These are phyloP conservation scores for Lyophyllum atratum DNA, from an alignment of 768 basidiomycete genomes.

Conservation along the genomic window DNA sequence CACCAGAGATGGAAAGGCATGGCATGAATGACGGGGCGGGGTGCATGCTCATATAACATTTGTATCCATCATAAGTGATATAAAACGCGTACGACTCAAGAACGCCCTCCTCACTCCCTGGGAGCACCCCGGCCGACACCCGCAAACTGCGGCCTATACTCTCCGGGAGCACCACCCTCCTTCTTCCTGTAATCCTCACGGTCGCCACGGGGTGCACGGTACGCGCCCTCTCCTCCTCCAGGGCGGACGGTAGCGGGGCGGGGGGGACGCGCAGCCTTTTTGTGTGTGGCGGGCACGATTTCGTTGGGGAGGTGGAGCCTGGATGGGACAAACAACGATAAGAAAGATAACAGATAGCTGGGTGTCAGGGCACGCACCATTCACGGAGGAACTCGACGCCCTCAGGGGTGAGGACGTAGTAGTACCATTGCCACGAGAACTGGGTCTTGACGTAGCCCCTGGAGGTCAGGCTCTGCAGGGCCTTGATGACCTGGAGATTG, in stretches of 20 bases:
- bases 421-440: constrained; percentile 99
- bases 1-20: constrained; percentile 11
- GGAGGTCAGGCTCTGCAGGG: constrained; percentile 68
- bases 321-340: not conserved
- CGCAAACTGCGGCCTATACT: constrained; percentile 87
- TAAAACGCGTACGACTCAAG: constrained; percentile 19
- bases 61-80: constrained; percentile 18
- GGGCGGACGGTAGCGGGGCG: constrained; percentile 78
- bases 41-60: constrained; percentile 29
- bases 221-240: constrained; percentile 75
- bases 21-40: constrained; percentile 10
- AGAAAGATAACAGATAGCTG: not conserved
- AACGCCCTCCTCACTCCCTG: constrained; percentile 49
- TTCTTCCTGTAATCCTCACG: constrained; percentile 93
- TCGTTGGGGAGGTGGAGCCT: constrained; percentile 94
- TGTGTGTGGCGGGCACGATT: constrained; percentile 97
- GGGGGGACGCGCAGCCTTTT: constrained; percentile 88
- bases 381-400: constrained; percentile 97
- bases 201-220: constrained; percentile 87
- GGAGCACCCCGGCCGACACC: constrained; percentile 90
- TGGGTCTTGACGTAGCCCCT: constrained; percentile 96
- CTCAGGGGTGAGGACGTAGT: constrained; percentile 95
- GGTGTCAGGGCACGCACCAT: constrained; percentile 46
- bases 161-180: constrained; percentile 84
- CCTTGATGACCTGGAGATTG: constrained; percentile 73